These are phyloP conservation scores for Diplocarpon rosae DNA, from an alignment of 2,329 filamentous ascomycete species.

Conservation along the genomic window DNA sequence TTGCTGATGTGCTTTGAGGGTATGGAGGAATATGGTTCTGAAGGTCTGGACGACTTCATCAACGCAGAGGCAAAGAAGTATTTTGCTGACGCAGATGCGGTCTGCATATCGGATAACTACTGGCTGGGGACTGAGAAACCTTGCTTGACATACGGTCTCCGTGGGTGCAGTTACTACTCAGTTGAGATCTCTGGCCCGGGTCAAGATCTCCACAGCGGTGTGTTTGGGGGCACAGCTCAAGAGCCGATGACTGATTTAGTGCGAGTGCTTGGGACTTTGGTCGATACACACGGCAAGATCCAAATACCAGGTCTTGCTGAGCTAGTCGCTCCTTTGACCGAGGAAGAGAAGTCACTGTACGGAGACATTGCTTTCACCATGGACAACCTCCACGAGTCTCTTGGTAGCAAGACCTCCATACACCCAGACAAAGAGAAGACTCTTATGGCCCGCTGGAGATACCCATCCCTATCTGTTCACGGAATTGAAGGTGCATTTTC, in stretches of 20 bases:
- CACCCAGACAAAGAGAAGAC: constrained; percentile 81
- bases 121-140: constrained; percentile 99
- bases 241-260: constrained; percentile 98
- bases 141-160: constrained; percentile 91
- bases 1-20: constrained; percentile 99
- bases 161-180: constrained; percentile 96
- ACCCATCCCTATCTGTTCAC: constrained; percentile 87
- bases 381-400: constrained; percentile 84
- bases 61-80: constrained; percentile 81
- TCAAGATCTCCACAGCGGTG: constrained; percentile 90
- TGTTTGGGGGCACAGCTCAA: constrained; percentile 91
- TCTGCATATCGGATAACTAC: constrained; percentile 99
- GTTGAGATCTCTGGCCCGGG: constrained; percentile 83
- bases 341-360: constrained; percentile 83
- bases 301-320: constrained; percentile 88
- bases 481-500: constrained; percentile 93
- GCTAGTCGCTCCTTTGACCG: constrained; percentile 78
- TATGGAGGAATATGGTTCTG: constrained; percentile 98
- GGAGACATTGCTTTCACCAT: constrained; percentile 87
- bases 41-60: constrained; percentile 93
- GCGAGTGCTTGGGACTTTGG: constrained; percentile 68
- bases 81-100: constrained; percentile 90
- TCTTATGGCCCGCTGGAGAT: constrained; percentile 93
- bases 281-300: constrained; percentile 86
- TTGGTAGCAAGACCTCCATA: constrained; percentile 82